Evolutionary conservation across 2,329 filamentous ascomycete genomes (phyloP), one percentile per base, ranked within the genome.

Genomic region (Penicillium sp.): DNA sequence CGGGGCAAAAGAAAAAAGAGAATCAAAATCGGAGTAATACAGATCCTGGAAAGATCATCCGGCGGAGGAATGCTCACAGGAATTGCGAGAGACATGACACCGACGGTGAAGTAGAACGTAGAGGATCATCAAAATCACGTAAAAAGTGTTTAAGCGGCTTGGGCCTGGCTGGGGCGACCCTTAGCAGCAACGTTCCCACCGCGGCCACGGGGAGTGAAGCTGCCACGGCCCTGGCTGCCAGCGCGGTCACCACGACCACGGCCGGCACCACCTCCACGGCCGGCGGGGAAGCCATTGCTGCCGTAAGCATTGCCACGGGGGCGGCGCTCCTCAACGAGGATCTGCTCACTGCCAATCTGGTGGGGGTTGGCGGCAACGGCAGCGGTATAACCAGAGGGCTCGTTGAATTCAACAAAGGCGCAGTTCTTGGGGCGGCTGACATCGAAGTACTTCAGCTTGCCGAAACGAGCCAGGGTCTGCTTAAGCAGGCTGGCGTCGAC

Each of bases 361-460:
- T 95, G 88, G 32, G 91, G 91, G 74, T 94, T 97, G 60, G 84
- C 85, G 53, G 80, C 80, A 33, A 88, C 78, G 38, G 93, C 93
- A 55, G 87, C 85, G 68, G 88, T 80, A 72, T 95, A 96, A 41
- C 82, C 88, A 48, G 89, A 82, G 21, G 81, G 67, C 41, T 84
- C 86, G 65, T 83, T 85, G 71, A 93, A 98, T 69, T 98, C 93
- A 53, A 96, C 88, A 66, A 97, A 97, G 24, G 93, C 93, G 65
- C 89, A 96, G 78, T 93, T 96, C 91, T 95, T 96, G 62, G 71
- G 72, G 56, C 81, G 78, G 66, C 76, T 81, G 58, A 84, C 77
- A 62, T 84, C 81, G 60, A 82, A 81, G 65, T 83, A 82, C 53
- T 73, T 72, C 42, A 84, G 66, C 64, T 83, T 80, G 55, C 81